Conservation (phyloP, 2,329 filamentous ascomycete species). For the Ophiostoma sp. region DNA sequence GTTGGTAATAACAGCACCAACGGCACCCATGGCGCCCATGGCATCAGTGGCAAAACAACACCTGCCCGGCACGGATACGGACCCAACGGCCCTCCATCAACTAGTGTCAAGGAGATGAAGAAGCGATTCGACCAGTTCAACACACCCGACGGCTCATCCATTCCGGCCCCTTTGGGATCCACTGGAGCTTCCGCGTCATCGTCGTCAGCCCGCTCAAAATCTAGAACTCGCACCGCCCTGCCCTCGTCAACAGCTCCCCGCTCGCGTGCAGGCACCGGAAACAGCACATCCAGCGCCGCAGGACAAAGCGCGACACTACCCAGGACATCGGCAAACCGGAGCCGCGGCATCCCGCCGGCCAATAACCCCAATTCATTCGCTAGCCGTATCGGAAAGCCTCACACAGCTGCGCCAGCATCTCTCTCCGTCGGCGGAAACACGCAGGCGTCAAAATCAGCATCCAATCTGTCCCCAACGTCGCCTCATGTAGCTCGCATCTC, state of each 20-base stretch:
- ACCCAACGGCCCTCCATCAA: constrained; percentile 30
- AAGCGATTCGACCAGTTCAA: constrained; percentile 67
- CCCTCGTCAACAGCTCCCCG: not conserved
- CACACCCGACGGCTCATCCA: constrained; percentile 29
- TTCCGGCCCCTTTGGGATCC: not conserved
- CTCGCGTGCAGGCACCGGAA: constrained; percentile 7
- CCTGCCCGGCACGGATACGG: not conserved
- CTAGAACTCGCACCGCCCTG: not conserved
- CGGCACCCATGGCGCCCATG: not conserved
- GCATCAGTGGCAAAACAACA: constrained; percentile 6
- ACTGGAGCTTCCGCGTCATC: constrained; percentile 29
- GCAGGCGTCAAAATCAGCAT: constrained; percentile 33
- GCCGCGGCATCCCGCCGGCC: not conserved
- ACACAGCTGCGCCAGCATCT: constrained; percentile 33
- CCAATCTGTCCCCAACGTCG: constrained; percentile 31
- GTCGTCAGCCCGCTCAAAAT: constrained; percentile 6
- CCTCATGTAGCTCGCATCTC: constrained; percentile 26
- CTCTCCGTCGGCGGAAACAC: constrained; percentile 40
- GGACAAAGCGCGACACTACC: constrained; percentile 25
- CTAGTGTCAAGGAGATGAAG: constrained; percentile 76
- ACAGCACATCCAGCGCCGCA: constrained; percentile 31
- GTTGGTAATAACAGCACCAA: constrained; percentile 38
- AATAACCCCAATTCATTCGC: constrained; percentile 32
- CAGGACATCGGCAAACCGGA: constrained; percentile 17
- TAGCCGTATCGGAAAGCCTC: constrained; percentile 52